Percentiles rank a stretch among this genome's conserved stretches.
Conservation (phyloP, 306 rosid species). For the Lupinus albus region DNA sequence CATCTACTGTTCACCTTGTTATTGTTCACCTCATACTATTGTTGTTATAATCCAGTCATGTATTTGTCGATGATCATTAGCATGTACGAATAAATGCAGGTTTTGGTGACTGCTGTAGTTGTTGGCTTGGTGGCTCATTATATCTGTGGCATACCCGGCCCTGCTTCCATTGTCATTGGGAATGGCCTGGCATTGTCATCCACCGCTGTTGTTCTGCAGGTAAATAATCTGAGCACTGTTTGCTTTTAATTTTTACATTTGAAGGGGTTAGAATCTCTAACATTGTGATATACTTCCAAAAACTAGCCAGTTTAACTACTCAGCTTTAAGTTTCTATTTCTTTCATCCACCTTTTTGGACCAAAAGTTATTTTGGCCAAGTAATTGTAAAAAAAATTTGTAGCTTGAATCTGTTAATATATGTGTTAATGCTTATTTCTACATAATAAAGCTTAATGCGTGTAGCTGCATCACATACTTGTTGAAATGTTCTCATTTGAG, state of each 20-base stretch:
- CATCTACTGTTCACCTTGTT: slow-evolving; percentile 27
- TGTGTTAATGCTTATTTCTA: not conserved
- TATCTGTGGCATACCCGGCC: slow-evolving; percentile 81
- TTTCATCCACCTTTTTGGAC: slow-evolving; percentile 3
- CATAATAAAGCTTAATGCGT: slow-evolving; percentile 11
- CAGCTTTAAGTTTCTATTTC: slow-evolving; percentile 21
- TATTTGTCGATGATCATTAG: slow-evolving; percentile 41
- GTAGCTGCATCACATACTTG: slow-evolving; percentile 28
- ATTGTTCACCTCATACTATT: slow-evolving; percentile 25
- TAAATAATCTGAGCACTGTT: slow-evolving; percentile 38
- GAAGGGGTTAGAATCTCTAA: slow-evolving; percentile 23
- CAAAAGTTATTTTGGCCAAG: not conserved
- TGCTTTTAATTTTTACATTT: slow-evolving; percentile 2
- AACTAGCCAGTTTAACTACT: slow-evolving; percentile 26
- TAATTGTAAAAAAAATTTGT: slow-evolving; percentile 24
- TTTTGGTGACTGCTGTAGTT: slow-evolving; percentile 82
- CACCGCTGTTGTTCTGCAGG: slow-evolving; percentile 99
- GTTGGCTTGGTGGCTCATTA: slow-evolving; percentile 83
- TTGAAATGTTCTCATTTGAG: slow-evolving; percentile 22
- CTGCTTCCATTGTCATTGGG: slow-evolving; percentile 98
- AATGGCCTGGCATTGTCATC: slow-evolving; percentile 98
- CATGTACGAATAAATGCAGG: slow-evolving; percentile 64
- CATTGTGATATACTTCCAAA: slow-evolving; percentile 10
- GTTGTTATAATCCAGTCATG: slow-evolving; percentile 33
- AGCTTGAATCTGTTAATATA: slow-evolving; percentile 28